Conservation (phyloP, 495 filamentous ascomycete species). For the Aspergillus ostianus region DNA sequence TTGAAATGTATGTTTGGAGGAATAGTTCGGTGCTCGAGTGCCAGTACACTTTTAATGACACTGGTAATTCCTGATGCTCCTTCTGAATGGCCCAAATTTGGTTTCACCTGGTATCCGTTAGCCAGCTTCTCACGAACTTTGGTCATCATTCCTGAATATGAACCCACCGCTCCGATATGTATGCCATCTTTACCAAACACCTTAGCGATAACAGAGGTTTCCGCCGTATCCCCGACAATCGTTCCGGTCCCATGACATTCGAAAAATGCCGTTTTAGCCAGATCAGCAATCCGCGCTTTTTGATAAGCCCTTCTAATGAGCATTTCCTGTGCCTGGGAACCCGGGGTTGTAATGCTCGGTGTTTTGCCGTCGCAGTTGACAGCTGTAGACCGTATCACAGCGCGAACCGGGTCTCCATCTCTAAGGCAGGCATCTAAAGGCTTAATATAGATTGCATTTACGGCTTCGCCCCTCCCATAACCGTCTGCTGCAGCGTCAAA, state of each 20-base stretch:
- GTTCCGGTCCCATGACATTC: constrained; percentile 57
- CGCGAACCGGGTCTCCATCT: constrained; percentile 35
- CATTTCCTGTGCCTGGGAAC: constrained; percentile 15
- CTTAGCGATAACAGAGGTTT: constrained; percentile 23
- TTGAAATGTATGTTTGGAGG: constrained; percentile 43
- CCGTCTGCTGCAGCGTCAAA: constrained; percentile 62
- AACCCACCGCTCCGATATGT: constrained; percentile 21
- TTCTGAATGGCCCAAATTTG: constrained; percentile 49
- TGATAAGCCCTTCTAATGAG: constrained; percentile 25
- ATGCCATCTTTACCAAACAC: constrained; percentile 19
- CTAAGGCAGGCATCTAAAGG: constrained; percentile 24
- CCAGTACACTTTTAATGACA: constrained; percentile 51
- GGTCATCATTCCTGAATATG: background rate
- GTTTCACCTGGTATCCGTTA: constrained; percentile 32
- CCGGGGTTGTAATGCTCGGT: constrained; percentile 5
- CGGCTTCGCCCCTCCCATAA: constrained; percentile 58
- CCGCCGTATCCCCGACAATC: constrained; percentile 29
- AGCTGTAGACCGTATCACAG: constrained; percentile 34
- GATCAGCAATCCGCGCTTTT: constrained; percentile 12
- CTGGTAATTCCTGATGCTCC: constrained; percentile 53
- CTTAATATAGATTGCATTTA: constrained; percentile 37
- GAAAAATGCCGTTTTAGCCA: constrained; percentile 34
- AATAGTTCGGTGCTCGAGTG: constrained; percentile 45
- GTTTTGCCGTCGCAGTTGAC: constrained; percentile 34
- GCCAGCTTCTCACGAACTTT: background rate